A percentile compares a stretch with the other conserved stretches of the same genome.
Evolutionary conservation across 2,329 filamentous ascomycete genomes (phyloP).

Genomic region (Colletotrichum neosansevieriae): DNA sequence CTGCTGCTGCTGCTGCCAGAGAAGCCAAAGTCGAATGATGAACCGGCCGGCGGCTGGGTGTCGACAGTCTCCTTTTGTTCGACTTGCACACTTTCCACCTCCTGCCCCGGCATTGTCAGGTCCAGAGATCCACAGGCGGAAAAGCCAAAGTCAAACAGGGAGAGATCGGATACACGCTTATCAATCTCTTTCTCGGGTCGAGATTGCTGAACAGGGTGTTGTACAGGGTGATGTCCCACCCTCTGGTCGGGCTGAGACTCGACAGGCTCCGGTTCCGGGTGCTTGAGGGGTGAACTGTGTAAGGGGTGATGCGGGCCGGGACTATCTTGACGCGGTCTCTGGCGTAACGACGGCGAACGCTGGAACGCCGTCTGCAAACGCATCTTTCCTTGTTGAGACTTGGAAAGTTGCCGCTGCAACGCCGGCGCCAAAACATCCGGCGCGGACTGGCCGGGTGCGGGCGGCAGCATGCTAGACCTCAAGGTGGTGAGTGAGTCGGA

Average conservation of each 20-base stretch:
- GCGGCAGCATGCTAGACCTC: constrained; percentile 13
- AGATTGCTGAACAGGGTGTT: not conserved
- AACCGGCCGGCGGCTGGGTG: not conserved
- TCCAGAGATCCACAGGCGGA: not conserved
- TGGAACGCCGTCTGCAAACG: constrained; percentile 33
- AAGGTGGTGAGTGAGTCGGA: not conserved
- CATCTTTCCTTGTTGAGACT: constrained; percentile 33
- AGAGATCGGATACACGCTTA: not conserved
- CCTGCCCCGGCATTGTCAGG: not conserved
- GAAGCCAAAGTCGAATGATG: not conserved
- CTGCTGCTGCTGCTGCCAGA: not conserved
- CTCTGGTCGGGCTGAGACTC: not conserved
- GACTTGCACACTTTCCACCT: not conserved
- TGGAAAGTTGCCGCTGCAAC: constrained; percentile 24
- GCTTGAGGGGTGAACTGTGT: not conserved
- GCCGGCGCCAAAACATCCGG: constrained; percentile 2
- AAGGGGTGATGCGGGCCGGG: not conserved
- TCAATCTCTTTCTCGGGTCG: not conserved
- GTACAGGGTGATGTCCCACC: not conserved
- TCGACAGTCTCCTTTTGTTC: too few species aligned
- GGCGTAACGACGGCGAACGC: constrained; percentile 13
- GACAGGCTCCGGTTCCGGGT: constrained; percentile 2
- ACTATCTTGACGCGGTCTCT: constrained; percentile 1
- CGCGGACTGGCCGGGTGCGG: not conserved
- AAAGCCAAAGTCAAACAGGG: constrained; percentile 8